Evolutionary conservation across 306 rosid genomes (phyloP).

Genomic region (Echinosophora koreensis): DNA sequence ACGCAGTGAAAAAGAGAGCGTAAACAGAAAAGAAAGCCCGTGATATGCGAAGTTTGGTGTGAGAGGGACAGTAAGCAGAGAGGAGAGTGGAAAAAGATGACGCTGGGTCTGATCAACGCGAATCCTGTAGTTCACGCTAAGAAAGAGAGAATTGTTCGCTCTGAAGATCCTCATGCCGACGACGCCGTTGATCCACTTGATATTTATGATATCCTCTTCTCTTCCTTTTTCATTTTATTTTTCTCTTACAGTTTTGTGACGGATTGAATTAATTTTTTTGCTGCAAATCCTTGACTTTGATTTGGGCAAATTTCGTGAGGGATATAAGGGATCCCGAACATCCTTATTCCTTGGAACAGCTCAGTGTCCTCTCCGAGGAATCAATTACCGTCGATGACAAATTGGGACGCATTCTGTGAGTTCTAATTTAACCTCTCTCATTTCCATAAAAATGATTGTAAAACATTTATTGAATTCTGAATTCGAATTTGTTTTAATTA

Average conservation of each 20-base stretch:
- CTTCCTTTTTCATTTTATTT: not conserved
- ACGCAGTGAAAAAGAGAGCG: not conserved
- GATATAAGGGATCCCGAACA: slow-evolving; percentile 99
- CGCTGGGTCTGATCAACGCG: slow-evolving; percentile 94
- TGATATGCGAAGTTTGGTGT: not conserved
- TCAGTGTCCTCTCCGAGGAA: slow-evolving; percentile 94
- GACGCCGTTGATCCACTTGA: slow-evolving; percentile 94
- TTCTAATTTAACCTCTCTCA: not conserved
- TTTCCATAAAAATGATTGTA: too few species aligned
- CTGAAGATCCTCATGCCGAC: slow-evolving; percentile 68
- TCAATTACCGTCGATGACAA: slow-evolving; percentile 92
- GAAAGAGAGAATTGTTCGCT: slow-evolving; percentile 83
- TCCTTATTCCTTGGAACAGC: slow-evolving; percentile 97
- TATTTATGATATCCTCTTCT: slow-evolving; percentile 88
- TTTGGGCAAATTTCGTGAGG: slow-evolving; percentile 84
- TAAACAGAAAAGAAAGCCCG: not conserved
- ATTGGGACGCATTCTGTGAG: slow-evolving; percentile 84
- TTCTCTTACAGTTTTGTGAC: not conserved
- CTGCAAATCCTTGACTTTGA: slow-evolving; percentile 67
- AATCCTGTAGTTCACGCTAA: slow-evolving; percentile 96
- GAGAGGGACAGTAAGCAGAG: slow-evolving; percentile 9
- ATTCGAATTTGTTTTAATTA: not conserved
- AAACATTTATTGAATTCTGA: not conserved
- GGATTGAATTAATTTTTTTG: not conserved
- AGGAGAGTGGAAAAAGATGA: slow-evolving; percentile 54